Conservation (phyloP, 768 basidiomycete genomes). For the Dacryopinax primogenitus region DNA sequence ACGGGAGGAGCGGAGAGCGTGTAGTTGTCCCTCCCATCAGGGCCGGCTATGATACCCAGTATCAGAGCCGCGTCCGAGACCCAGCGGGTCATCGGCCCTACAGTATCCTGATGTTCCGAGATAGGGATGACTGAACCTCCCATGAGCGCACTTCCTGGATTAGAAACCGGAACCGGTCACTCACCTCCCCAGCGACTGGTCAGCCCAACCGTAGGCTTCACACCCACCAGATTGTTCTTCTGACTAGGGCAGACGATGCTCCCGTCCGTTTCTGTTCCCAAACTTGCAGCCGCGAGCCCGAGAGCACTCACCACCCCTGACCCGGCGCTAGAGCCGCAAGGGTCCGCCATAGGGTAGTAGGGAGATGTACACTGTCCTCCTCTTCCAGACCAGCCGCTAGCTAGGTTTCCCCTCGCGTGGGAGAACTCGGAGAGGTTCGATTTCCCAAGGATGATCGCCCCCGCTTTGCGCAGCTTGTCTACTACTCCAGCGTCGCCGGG, state of each 20-base stretch:
- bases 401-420: constrained; percentile 29
- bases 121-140: constrained; percentile 37
- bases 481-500: constrained; percentile 29
- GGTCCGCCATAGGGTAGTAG: constrained; percentile 34
- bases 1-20: constrained; percentile 35
- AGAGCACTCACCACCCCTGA: constrained; percentile 32
- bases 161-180: not conserved
- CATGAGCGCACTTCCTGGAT: not conserved
- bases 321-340: constrained; percentile 34
- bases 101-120: constrained; percentile 44
- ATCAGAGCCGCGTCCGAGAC: constrained; percentile 44
- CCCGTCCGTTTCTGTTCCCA: constrained; percentile 41
- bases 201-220: constrained; percentile 32
- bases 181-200: constrained; percentile 31
- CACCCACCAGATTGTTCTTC: constrained; percentile 33
- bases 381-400: constrained; percentile 36
- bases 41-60: constrained; percentile 42
- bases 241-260: constrained; percentile 36
- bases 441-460: constrained; percentile 34
- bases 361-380: constrained; percentile 35
- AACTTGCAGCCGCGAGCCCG: constrained; percentile 33
- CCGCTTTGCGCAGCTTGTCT: constrained; percentile 23
- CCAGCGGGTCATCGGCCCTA: constrained; percentile 45
- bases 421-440: constrained; percentile 36
- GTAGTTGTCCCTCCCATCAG: constrained; percentile 42